Base-by-base conservation (phyloP, 345 rosid genomes). In the Hypericum perforatum region DNA sequence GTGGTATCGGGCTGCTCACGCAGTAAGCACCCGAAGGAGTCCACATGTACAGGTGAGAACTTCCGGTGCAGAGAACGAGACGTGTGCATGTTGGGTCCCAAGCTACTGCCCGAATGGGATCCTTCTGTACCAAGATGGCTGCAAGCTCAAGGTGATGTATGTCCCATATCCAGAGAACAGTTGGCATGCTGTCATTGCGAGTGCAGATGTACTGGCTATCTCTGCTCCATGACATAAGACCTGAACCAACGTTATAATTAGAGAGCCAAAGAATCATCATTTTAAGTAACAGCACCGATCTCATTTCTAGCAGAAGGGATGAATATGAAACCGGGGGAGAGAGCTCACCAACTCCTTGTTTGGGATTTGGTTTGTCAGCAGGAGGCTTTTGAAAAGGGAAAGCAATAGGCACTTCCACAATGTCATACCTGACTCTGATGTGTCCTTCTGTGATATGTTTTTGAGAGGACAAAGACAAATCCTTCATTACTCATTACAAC, bases 121-220 rank as follows among this genome's bases (percentile, higher is more conserved):
- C 95, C 71, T 92, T 88, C 57, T 92, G 96, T 49, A 88, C 77
- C 68, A 88, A 65, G 68, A 88, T 85, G 52, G 98, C 95, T 36
- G 97, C 88, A 43, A 84, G 81, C 71, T 92, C 98, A 6, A 82
- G 83, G 61, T 53, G 80, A 52, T 54, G 71, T 56, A 92, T 82
- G 74, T 88, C 91, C 98, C 98, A 92, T 59, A 92, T 82, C 98
- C 97, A 92, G 12, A 92, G 66, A 50, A 80, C 79, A 53, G 86
- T 81, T 0, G 91, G 97, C 98, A 91, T 81, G 67, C 86, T 81
- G 55, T 91, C 98, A 39, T 82, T 92, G 6, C 94, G 82, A 50
- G 97, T 88, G 61, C 83, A 88, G 38, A 85, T 74, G 61, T 78
- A 92, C 45, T 67, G 90, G 76, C 95, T 83, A 57, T 88, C 97